Base-by-base conservation (phyloP, 2,329 filamentous ascomycete species). In the Aspergillus hiratsukae region DNA sequence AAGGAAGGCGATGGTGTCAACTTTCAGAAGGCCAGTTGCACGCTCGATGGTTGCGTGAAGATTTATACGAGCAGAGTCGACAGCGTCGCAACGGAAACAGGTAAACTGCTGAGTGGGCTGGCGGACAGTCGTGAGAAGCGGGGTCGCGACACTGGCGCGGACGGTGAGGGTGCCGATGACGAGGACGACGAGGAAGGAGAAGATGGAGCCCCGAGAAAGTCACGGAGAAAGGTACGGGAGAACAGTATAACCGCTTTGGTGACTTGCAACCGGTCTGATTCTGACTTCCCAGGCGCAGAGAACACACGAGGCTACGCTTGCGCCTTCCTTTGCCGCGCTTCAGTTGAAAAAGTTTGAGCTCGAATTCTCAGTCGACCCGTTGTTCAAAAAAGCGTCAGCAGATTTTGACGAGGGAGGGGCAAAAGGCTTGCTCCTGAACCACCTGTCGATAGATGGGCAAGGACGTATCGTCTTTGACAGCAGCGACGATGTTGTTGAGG, bases 301-400 rank as follows among this genome's bases (percentile, higher is more conserved):
- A 57, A 92, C 90, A 25, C 92, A 94, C 8, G 94, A 99, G 76
- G 88, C 90, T n/a, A 99, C 94, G 0, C 80, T 99, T 5, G 94
- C 90, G 3, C 87, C 90, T 0, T 94, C 90, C 0, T 97, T 97
- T 72, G 85, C 88, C 45, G 87, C 92, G 19, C 72, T 99, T 54
- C 91, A 96, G 71, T 81, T 97, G 65, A 99, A 99, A 76, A 99
- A 97, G 75, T 92, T 99, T 68, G 94, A 99, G 66, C 82, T 97
- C 48, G 94, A 99, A 69, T 97, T 99, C 63, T 87, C 92, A 0
- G 93, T 99, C 4, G 94, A 99, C 69, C 94, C 94, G 2, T 77
- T 99, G n/a, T 99, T 99, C 83, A 99, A 99, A 71, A 99, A 99
- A 70, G 93, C 93, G 0, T 96, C 93, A 5, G 94, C 94, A 46